phyloP scores from a whole-genome alignment of 2,329 filamentous ascomycete species.

The Trichoderma harzianum region DNA sequence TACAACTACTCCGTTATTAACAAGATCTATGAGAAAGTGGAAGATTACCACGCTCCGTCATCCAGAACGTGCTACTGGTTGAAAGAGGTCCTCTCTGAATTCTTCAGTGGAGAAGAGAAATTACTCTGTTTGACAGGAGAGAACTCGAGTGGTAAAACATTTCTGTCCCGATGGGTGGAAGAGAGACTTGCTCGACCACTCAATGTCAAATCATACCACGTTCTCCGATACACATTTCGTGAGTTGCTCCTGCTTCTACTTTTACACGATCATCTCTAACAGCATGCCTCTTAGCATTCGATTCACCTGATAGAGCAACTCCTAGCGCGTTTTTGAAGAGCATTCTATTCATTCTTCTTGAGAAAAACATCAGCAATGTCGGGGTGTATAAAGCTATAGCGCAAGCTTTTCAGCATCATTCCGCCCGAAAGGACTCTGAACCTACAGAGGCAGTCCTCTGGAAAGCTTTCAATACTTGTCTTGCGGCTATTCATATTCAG shows the following conservation, averaged over 20 bases:
- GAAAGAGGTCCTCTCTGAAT: constrained; percentile 33
- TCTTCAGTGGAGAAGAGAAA: constrained; percentile 34
- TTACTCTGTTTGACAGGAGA: constrained; percentile 35
- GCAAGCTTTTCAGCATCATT: not conserved
- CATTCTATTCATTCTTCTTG: not conserved
- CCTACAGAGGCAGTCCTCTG: not conserved
- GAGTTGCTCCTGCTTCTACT: constrained; percentile 18
- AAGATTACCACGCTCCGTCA: constrained; percentile 36
- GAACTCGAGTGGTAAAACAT: constrained; percentile 36
- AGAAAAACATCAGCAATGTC: not conserved
- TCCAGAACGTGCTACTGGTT: constrained; percentile 42
- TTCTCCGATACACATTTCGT: constrained; percentile 38
- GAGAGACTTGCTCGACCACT: constrained; percentile 39
- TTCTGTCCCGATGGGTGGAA: constrained; percentile 39
- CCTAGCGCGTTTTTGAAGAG: not conserved
- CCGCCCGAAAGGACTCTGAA: not conserved
- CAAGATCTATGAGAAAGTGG: constrained; percentile 21
- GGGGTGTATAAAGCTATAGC: not conserved
- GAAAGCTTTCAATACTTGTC: constrained; percentile 32
- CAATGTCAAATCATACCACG: constrained; percentile 33
- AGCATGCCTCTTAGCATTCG: not conserved
- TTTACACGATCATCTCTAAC: not conserved
- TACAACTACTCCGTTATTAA: not conserved
- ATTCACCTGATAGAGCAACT: not conserved
- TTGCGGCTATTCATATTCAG: constrained; percentile 30